These are phyloP conservation scores for Prunus mira DNA, from an alignment of 306 rosid species.

Conservation along the genomic window DNA sequence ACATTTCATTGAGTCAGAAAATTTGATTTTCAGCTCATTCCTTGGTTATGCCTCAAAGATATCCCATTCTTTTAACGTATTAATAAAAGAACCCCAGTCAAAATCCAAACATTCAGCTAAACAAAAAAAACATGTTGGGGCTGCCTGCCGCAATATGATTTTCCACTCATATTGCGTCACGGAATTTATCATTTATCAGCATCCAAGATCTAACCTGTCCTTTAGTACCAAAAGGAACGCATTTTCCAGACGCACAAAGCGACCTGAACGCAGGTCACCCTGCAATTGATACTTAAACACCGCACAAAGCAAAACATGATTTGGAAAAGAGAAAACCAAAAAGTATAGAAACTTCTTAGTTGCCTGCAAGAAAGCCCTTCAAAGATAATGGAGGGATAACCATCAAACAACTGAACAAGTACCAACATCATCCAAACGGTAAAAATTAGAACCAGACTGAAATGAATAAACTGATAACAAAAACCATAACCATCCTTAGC, in stretches of 20 bases:
- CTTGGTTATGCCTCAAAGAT: no score
- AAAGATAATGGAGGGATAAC: not conserved
- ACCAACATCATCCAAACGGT: not conserved
- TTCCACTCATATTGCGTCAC: no score
- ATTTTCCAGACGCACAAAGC: no score
- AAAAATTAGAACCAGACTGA: not conserved
- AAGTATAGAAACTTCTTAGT: not conserved
- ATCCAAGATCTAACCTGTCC: no score
- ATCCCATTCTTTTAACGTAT: no score
- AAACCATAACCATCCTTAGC: conserved; percentile 9
- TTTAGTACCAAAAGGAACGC: no score
- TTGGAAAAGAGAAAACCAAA: not conserved
- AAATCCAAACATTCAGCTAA: not conserved
- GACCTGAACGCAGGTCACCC: no score
- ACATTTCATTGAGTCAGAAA: not conserved
- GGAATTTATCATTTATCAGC: no score
- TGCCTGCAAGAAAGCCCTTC: not conserved
- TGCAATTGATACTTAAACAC: not conserved
- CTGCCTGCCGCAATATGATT: no score
- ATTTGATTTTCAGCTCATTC: no score
- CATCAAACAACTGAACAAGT: not conserved
- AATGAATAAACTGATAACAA: not conserved
- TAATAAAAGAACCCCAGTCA: not conserved
- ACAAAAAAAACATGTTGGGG: no score
- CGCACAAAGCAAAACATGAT: not conserved